phyloP scores from a whole-genome alignment of 768 basidiomycete genomes.

The Dentipellis sp. region DNA sequence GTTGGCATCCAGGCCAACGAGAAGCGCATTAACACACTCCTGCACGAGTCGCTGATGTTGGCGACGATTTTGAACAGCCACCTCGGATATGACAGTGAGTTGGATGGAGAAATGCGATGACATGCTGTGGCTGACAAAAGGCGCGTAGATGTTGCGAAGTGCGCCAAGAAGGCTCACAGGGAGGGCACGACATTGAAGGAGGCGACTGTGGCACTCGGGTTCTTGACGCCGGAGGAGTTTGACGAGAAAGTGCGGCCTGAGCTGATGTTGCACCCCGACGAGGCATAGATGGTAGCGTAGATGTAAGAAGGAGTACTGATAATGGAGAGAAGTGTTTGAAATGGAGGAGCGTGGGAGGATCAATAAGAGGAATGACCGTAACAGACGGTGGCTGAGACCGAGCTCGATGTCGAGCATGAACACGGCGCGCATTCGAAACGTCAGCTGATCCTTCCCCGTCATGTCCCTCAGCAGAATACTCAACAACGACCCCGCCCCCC shows the following conservation, averaged over 20 bases:
- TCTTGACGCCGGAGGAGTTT: slow-evolving; percentile 85
- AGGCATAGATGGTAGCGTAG: slow-evolving; percentile 21
- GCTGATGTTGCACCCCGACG: slow-evolving; percentile 76
- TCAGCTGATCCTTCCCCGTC: not conserved
- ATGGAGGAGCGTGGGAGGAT: too few relatives aligned
- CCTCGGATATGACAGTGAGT: slow-evolving; percentile 94
- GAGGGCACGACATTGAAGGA: slow-evolving; percentile 96
- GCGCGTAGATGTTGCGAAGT: slow-evolving; percentile 83
- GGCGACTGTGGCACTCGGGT: slow-evolving; percentile 82
- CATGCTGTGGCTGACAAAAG: slow-evolving; percentile 7
- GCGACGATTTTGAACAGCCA: slow-evolving; percentile 95
- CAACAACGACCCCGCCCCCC: slow-evolving; percentile 41
- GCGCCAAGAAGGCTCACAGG: slow-evolving; percentile 99
- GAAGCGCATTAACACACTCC: slow-evolving; percentile 76
- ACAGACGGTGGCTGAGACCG: too few relatives aligned
- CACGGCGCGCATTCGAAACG: too few relatives aligned
- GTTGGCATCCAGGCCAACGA: slow-evolving; percentile 96
- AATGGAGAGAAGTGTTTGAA: too few relatives aligned
- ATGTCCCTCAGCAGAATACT: slow-evolving; percentile 19
- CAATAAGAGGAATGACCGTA: too few relatives aligned
- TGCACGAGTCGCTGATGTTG: slow-evolving; percentile 96
- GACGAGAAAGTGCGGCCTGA: slow-evolving; percentile 90
- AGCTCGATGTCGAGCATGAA: too few relatives aligned
- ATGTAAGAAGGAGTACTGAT: too few relatives aligned
- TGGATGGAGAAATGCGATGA: not conserved